These are phyloP conservation scores for Yamadazyma jaroonii DNA, from an alignment of 1,139 yeast species.

Conservation along the genomic window DNA sequence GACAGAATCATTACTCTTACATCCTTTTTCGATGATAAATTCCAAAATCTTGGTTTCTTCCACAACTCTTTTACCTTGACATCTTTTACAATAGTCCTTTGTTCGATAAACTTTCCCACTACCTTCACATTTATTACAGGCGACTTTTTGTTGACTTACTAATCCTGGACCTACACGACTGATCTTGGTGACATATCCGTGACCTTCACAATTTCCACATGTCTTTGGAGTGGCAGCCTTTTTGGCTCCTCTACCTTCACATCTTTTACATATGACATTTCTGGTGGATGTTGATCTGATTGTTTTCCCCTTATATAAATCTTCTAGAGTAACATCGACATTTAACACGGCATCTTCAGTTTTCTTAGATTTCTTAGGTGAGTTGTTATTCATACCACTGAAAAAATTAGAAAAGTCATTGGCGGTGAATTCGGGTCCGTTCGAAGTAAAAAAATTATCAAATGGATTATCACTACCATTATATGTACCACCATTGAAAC, in stretches of 20 bases:
- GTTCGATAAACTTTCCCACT: constrained; percentile 58
- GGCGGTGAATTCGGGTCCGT: constrained; percentile 41
- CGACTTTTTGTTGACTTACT: constrained; percentile 59
- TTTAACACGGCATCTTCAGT: constrained; percentile 71
- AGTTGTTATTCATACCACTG: constrained; percentile 35
- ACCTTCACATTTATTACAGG: constrained; percentile 73
- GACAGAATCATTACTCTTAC: constrained; percentile 58
- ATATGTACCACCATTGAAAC: constrained; percentile 17
- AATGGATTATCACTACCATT: constrained; percentile 38
- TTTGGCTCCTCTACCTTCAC: constrained; percentile 75
- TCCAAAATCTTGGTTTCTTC: constrained; percentile 76
- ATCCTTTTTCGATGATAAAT: constrained; percentile 75
- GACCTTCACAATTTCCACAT: constrained; percentile 73
- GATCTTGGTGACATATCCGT: constrained; percentile 60
- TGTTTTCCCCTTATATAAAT: constrained; percentile 77
- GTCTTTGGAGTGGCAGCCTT: constrained; percentile 53
- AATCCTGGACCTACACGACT: constrained; percentile 76
- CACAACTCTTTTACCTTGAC: constrained; percentile 61
- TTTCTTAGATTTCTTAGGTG: constrained; percentile 14
- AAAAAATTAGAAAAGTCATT: constrained; percentile 77
- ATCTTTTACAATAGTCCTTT: constrained; percentile 76
- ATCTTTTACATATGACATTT: constrained; percentile 64
- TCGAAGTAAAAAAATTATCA: constrained; percentile 33
- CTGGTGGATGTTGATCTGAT: constrained; percentile 74
- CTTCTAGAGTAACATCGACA: constrained; percentile 67